Percentiles rank a stretch among this genome's conserved stretches.
Conservation (phyloP, 2,329 filamentous ascomycete genomes). For the Bipolaris sorokiniana region DNA sequence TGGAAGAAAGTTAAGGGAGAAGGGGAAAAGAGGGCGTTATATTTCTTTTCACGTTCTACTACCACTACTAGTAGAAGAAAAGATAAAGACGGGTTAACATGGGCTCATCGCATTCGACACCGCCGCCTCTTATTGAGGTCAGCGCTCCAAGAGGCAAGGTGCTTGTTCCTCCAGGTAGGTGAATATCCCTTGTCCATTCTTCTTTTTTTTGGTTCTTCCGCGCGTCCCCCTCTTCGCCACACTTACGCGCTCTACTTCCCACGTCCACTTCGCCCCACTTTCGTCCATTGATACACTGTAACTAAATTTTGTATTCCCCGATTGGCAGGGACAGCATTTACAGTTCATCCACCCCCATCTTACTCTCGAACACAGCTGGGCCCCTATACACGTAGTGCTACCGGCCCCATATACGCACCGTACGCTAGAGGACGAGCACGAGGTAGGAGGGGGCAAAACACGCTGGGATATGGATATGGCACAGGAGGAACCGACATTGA, state of each 20-base stretch:
- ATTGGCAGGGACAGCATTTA: constrained; percentile 7
- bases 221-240: too few relatives aligned
- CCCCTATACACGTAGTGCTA: neutral
- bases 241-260: neutral
- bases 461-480: neutral
- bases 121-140: constrained; percentile 34
- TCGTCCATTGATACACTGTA: neutral
- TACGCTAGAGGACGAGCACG: neutral
- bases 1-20: too few relatives aligned
- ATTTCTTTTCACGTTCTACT: too few relatives aligned
- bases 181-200: too few relatives aligned
- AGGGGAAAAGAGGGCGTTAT: too few relatives aligned
- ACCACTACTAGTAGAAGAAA: too few relatives aligned
- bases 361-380: neutral
- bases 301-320: neutral
- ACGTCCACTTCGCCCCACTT: neutral
- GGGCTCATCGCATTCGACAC: constrained; percentile 31
- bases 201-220: too few relatives aligned
- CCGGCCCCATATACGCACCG: constrained; percentile 5
- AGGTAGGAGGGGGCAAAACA: neutral
- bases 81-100: constrained; percentile 12
- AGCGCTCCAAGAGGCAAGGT: constrained; percentile 26
- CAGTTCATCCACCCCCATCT: constrained; percentile 4
- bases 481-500: constrained; percentile 2
- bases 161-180: constrained; percentile 26